phyloP scores from a whole-genome alignment of 345 rosid genomes.

The Erucastrum elatum region DNA sequence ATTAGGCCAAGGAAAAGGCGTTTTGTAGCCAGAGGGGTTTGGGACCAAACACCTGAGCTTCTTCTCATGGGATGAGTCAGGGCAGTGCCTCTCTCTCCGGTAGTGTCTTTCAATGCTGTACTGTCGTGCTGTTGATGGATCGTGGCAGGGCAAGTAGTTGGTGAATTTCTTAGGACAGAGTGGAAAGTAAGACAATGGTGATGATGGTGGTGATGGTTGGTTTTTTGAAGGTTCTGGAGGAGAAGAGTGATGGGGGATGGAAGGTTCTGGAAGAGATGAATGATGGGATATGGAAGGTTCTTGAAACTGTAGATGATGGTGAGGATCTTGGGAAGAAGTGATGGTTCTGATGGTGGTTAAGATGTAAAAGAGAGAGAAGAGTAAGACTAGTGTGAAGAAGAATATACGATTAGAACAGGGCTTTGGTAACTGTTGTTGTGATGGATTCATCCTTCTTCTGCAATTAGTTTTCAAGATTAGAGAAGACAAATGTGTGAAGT shows the following conservation, averaged over 20 bases:
- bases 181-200: slow-evolving; percentile 33
- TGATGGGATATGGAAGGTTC: neutral
- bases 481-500: neutral
- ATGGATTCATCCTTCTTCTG: slow-evolving; percentile 16
- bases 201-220: neutral
- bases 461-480: slow-evolving; percentile 15
- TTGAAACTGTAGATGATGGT: slow-evolving; percentile 23
- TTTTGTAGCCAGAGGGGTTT: slow-evolving; percentile 55
- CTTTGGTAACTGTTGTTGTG: slow-evolving; percentile 21
- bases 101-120: slow-evolving; percentile 44
- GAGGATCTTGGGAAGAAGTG: slow-evolving; percentile 33
- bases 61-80: slow-evolving; percentile 35
- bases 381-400: slow-evolving; percentile 7
- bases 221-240: neutral
- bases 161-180: slow-evolving; percentile 58
- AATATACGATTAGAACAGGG: slow-evolving; percentile 13
- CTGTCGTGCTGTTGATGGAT: slow-evolving; percentile 42
- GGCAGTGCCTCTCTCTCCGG: slow-evolving; percentile 66
- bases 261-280: neutral
- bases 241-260: neutral
- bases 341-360: slow-evolving; percentile 14
- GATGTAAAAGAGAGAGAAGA: slow-evolving; percentile 13
- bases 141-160: slow-evolving; percentile 65
- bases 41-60: slow-evolving; percentile 57
- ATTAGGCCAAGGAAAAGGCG: slow-evolving; percentile 62